Conservation (phyloP, 257 asterid species). For the Cordia subcordata region DNA sequence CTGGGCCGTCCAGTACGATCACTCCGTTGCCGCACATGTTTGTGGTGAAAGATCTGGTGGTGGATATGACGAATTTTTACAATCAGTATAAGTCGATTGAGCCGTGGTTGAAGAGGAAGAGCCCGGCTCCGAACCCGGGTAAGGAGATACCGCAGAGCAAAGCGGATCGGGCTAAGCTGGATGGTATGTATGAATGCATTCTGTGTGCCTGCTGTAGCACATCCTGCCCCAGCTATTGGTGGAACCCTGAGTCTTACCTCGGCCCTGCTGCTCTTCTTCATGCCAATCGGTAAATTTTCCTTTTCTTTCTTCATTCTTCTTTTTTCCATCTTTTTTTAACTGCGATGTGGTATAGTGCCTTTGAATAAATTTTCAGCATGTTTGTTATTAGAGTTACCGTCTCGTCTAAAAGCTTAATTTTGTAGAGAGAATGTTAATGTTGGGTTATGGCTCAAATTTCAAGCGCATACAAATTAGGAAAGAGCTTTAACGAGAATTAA, state of each 20-base stretch:
- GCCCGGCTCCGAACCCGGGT: constrained; percentile 47
- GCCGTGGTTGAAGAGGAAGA: constrained; percentile 95
- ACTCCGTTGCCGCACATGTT: constrained; percentile 97
- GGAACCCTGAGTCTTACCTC: constrained; percentile 96
- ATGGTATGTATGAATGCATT: constrained; percentile 97
- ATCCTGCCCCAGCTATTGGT: constrained; percentile 97
- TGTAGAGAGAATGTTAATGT: too few relatives aligned
- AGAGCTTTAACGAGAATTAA: too few relatives aligned
- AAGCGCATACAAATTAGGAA: too few relatives aligned
- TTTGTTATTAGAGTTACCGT: too few relatives aligned
- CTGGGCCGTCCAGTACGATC: constrained; percentile 35
- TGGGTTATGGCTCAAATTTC: too few relatives aligned
- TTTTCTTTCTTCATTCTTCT: not conserved
- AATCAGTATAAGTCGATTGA: constrained; percentile 93
- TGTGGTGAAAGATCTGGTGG: constrained; percentile 93
- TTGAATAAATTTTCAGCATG: too few relatives aligned
- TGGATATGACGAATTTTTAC: constrained; percentile 90
- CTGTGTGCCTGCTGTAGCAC: constrained; percentile 96
- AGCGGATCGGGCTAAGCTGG: constrained; percentile 80
- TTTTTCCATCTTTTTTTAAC: too few relatives aligned
- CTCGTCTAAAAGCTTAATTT: too few relatives aligned
- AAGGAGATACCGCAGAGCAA: constrained; percentile 82
- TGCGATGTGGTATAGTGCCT: too few relatives aligned
- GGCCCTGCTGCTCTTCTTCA: constrained; percentile 98
- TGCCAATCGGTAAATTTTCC: constrained; percentile 57